Percentiles rank a stretch among this genome's conserved stretches.
Evolutionary conservation across 1,284 basidiomycete genomes (phyloP).

Genomic region (Puccinia sorghi): DNA sequence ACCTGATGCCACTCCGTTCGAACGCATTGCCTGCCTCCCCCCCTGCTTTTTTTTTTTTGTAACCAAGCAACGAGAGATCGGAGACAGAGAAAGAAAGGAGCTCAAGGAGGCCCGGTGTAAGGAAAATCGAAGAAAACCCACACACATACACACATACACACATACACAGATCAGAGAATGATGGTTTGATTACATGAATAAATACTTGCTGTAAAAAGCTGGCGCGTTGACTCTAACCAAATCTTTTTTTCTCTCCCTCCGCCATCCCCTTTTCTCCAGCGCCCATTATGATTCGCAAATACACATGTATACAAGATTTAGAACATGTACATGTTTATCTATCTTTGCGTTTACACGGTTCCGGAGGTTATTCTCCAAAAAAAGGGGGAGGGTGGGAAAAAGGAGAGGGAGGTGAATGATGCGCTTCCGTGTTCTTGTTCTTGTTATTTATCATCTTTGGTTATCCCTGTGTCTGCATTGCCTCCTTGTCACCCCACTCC

Average conservation of each 20-base stretch:
- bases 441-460: neutral
- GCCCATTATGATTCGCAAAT: neutral
- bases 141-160: neutral
- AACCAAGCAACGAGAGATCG: too few species aligned
- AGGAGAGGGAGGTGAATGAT: neutral
- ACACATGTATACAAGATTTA: neutral
- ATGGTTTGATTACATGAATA: neutral
- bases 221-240: neutral
- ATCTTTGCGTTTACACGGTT: constrained; percentile 18
- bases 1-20: neutral
- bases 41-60: constrained; percentile 7
- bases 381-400: neutral
- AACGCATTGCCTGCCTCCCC: neutral
- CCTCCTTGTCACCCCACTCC: neutral
- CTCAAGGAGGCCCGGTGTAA: neutral
- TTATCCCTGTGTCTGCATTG: neutral
- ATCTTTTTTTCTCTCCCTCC: constrained; percentile 3
- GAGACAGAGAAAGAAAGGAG: neutral
- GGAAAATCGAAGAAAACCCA: neutral
- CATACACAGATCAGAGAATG: constrained; percentile 11
- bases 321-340: constrained; percentile 1
- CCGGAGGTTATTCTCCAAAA: neutral
- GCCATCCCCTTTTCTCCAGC: constrained; percentile 7
- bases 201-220: neutral
- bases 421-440: neutral